phyloP scores from a whole-genome alignment of 305 asterid genomes.

The Rubia balearica region DNA sequence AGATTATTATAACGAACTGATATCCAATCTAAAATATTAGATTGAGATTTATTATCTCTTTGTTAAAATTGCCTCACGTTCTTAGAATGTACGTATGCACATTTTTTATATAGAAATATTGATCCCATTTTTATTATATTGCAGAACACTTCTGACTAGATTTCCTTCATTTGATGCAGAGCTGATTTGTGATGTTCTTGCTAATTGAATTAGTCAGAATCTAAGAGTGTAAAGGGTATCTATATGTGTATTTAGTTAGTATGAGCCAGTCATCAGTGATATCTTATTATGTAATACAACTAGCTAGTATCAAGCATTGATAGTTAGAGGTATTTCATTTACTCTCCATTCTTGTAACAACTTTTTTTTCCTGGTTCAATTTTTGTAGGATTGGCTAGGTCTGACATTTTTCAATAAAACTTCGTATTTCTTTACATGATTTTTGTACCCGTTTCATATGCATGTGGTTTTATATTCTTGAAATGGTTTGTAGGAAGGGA shows the following conservation, averaged over 20 bases:
- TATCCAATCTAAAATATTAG: no score
- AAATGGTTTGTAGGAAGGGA: neutral
- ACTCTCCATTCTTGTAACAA: slow-evolving; percentile 1
- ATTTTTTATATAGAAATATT: no score
- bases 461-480: neutral
- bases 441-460: neutral
- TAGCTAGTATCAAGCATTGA: neutral
- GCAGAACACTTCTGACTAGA: no score
- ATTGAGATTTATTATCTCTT: no score
- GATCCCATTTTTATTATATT: no score
- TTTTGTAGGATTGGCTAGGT: neutral
- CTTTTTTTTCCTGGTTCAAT: neutral
- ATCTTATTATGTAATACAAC: neutral
- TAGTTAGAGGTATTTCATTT: neutral
- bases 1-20: no score
- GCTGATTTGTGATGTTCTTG: slow-evolving; percentile 77
- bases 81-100: no score
- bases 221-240: neutral
- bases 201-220: slow-evolving; percentile 23
- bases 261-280: neutral
- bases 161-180: slow-evolving; percentile 82
- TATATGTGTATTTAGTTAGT: neutral
- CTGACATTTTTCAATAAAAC: neutral
- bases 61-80: no score
- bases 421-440: neutral